Conservation (phyloP, 352 stramenopile genomes). For the Globisporangium cylindrosporum region DNA sequence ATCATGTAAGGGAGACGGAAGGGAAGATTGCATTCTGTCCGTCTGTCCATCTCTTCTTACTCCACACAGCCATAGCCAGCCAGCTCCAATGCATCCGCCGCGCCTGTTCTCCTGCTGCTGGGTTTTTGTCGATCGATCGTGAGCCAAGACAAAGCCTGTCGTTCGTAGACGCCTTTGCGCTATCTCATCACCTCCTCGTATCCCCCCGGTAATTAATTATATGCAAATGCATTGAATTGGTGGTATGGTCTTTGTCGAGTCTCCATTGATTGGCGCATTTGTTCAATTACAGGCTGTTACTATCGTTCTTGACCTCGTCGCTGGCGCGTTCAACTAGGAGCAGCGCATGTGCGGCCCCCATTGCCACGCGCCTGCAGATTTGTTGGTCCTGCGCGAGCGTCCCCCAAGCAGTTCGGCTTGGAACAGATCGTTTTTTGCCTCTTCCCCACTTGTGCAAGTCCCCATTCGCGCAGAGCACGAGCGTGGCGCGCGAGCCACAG, state of each 20-base stretch:
- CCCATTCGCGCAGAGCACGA: conserved; percentile 39
- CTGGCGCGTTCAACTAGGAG: conserved; percentile 21
- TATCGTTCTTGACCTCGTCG: neutral
- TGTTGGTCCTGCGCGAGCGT: conserved; percentile 10
- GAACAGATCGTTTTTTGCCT: neutral
- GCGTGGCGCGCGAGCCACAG: conserved; percentile 53
- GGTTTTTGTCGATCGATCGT: conserved; percentile 15
- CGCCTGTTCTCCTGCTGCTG: conserved; percentile 11
- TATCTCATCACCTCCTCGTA: neutral
- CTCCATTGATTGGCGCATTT: neutral
- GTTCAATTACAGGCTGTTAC: neutral
- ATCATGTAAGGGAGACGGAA: conserved; percentile 49
- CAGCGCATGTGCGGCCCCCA: conserved; percentile 29
- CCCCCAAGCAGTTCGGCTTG: neutral
- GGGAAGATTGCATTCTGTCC: neutral
- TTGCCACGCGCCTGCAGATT: conserved; percentile 14
- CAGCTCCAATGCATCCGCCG: neutral
- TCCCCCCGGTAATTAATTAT: conserved; percentile 17
- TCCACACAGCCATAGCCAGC: neutral
- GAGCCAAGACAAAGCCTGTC: conserved; percentile 6
- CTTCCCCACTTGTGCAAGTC: conserved; percentile 56
- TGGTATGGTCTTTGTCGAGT: neutral
- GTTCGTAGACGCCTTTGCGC: conserved; percentile 6
- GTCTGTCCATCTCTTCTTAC: neutral
- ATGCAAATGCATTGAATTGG: conserved; percentile 14